Percentiles rank a stretch among this genome's conserved stretches.
These are phyloP conservation scores for Stemphylium lycopersici DNA, from an alignment of 2,329 filamentous ascomycete genomes.

Conservation along the genomic window DNA sequence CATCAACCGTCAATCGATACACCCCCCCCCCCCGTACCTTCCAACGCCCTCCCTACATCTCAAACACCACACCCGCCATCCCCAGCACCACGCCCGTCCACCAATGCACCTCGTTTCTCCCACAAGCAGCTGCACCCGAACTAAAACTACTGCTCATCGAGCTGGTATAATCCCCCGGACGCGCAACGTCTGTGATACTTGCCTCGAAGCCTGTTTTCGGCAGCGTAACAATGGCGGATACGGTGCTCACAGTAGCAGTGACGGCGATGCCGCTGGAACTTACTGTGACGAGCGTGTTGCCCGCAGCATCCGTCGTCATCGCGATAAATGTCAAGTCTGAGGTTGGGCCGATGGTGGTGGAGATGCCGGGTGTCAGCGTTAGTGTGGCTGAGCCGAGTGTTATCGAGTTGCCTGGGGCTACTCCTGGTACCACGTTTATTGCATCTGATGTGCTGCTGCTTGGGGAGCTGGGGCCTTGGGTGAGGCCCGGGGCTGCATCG, in stretches of 20 bases:
- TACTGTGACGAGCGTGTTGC: conserved; percentile 34
- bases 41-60: background rate
- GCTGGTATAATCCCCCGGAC: conserved; percentile 1
- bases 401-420: conserved; percentile 13
- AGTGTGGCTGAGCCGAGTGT: conserved; percentile 27
- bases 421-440: background rate
- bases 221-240: conserved; percentile 25
- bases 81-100: conserved; percentile 15
- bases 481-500: background rate
- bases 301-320: conserved; percentile 30
- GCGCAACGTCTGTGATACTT: conserved; percentile 22
- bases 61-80: conserved; percentile 4
- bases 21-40: conserved; percentile 8
- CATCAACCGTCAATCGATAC: too few relatives aligned
- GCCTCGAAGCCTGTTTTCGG: conserved; percentile 29
- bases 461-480: background rate
- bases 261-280: conserved; percentile 36
- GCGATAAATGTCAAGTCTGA: conserved; percentile 26
- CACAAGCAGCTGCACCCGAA: background rate
- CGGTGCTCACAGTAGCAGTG: conserved; percentile 33
- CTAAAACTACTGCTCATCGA: conserved; percentile 15
- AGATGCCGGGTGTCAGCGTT: conserved; percentile 36
- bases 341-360: conserved; percentile 28
- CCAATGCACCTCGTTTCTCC: conserved; percentile 4
- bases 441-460: background rate